Percentiles rank a stretch among this genome's conserved stretches.
phyloP scores from a whole-genome alignment of 2,329 filamentous ascomycete genomes.

The Thelonectria blattea region DNA sequence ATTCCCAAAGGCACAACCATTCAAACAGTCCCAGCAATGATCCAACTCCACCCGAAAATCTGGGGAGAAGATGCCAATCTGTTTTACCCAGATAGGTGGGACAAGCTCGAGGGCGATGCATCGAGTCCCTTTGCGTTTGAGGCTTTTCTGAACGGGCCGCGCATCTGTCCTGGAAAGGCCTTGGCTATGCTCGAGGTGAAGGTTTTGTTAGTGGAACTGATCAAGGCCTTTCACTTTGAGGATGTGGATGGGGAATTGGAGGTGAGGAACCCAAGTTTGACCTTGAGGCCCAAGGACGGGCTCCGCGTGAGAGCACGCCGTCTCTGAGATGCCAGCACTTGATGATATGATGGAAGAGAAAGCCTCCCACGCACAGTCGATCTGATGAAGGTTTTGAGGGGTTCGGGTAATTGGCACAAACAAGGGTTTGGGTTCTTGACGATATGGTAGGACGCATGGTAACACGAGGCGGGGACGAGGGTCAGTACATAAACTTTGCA shows the following conservation, averaged over 20 bases:
- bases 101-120: not conserved
- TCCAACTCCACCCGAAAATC: slow-evolving; percentile 20
- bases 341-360: not conserved
- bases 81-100: slow-evolving; percentile 19
- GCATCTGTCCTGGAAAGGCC: slow-evolving; percentile 23
- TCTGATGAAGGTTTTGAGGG: not conserved
- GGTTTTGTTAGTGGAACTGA: slow-evolving; percentile 7
- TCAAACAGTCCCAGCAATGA: slow-evolving; percentile 16
- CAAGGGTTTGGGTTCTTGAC: too few species aligned
- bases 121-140: slow-evolving; percentile 17
- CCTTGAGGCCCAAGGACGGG: not conserved
- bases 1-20: slow-evolving; percentile 22
- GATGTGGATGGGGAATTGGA: not conserved
- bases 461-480: not conserved
- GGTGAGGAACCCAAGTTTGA: not conserved
- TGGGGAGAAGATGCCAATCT: slow-evolving; percentile 10
- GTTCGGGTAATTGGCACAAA: not conserved
- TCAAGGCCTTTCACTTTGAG: slow-evolving; percentile 15
- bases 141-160: slow-evolving; percentile 14
- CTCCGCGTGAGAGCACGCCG: not conserved
- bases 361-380: not conserved
- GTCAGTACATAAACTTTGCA: not conserved
- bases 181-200: slow-evolving; percentile 25
- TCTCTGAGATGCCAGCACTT: not conserved
- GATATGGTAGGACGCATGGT: not conserved